Conservation (phyloP, 2,329 filamentous ascomycete species). For the Fusarium citri region DNA sequence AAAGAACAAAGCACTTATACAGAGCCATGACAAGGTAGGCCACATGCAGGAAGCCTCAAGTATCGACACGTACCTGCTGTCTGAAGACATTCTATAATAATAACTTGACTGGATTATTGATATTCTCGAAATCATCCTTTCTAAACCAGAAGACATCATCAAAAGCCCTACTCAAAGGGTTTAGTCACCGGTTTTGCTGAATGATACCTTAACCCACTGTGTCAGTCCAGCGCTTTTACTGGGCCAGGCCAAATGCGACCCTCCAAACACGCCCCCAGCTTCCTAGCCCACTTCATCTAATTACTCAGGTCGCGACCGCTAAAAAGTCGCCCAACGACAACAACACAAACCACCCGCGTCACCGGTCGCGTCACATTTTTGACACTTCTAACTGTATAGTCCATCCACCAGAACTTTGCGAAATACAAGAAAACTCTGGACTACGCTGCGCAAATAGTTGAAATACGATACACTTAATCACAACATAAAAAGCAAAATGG, state of each 20-base stretch:
- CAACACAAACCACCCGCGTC: conserved; percentile 40
- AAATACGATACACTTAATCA: not conserved
- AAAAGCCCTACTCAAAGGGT: not conserved
- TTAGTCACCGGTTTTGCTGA: not conserved
- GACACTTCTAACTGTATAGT: conserved; percentile 21
- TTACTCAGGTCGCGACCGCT: conserved; percentile 30
- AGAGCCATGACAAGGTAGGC: not conserved
- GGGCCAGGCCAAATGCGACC: conserved; percentile 4
- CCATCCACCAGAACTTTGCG: conserved; percentile 9
- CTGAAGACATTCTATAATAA: not conserved
- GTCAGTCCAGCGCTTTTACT: conserved; percentile 15
- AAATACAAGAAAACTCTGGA: not conserved
- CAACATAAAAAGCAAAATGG: conserved; percentile 45
- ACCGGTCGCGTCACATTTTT: conserved; percentile 37
- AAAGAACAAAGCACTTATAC: not conserved
- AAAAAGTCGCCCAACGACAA: conserved; percentile 35
- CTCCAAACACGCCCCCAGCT: conserved; percentile 38
- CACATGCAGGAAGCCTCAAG: not conserved
- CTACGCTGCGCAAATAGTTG: not conserved
- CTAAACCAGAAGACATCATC: not conserved
- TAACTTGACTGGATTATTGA: not conserved
- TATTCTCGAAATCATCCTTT: not conserved
- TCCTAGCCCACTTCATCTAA: conserved; percentile 16
- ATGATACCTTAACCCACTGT: conserved; percentile 12
- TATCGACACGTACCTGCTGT: not conserved